Conservation (phyloP, 1,139 yeast genomes). For the Geotrichum bryndzae region DNA sequence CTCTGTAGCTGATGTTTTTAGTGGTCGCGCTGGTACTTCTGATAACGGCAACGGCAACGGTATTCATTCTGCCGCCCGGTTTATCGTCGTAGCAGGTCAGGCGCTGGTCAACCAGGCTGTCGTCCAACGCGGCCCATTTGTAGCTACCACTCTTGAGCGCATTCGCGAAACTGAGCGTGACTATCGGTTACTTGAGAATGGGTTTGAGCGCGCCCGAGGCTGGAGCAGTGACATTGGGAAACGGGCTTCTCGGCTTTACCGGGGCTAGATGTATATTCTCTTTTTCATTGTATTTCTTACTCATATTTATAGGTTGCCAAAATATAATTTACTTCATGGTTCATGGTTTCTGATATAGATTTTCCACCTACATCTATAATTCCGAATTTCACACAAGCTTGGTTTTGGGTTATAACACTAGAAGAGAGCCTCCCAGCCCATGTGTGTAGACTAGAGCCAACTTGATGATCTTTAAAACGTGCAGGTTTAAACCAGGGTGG, state of each 20-base stretch:
- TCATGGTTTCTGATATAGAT: no score
- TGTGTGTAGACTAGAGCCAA: no score
- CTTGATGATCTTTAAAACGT: no score
- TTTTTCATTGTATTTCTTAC: no score
- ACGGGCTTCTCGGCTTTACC: background rate
- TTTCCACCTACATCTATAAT: no score
- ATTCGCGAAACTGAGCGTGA: constrained; percentile 65
- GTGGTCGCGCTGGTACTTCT: background rate
- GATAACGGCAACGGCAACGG: no score
- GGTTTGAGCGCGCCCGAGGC: constrained; percentile 62
- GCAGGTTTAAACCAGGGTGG: no score
- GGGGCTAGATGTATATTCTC: background rate
- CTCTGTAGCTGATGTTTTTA: background rate
- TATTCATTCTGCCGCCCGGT: constrained; percentile 38
- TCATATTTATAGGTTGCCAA: no score
- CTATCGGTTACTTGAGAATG: constrained; percentile 61
- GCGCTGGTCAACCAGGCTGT: constrained; percentile 64
- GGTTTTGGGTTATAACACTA: no score
- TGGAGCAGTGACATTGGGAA: constrained; percentile 64
- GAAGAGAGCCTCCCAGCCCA: no score
- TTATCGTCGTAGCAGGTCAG: constrained; percentile 73
- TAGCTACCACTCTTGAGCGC: constrained; percentile 57
- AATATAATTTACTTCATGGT: no score
- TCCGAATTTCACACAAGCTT: no score
- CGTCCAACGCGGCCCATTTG: constrained; percentile 88